Base-by-base conservation (phyloP, 139 green algal species). In the Marvania coccoides region DNA sequence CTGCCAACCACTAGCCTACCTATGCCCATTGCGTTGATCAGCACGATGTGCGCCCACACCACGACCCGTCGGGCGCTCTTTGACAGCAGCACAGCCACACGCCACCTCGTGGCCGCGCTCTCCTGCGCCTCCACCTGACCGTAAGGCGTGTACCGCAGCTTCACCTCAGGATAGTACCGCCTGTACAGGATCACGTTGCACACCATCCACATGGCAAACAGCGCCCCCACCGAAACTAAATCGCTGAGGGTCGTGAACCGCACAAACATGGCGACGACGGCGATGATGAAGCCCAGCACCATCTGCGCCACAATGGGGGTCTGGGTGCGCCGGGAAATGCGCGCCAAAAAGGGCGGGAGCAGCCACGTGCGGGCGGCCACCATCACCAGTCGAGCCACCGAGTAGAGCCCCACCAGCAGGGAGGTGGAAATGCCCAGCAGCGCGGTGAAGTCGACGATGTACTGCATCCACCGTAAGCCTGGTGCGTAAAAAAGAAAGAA, bases 241-340 rank as follows among this genome's bases (percentile, higher is more conserved):
- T 73, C 54, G 28, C 28, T 35, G 14, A 73, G 14, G 36, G 30
- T 33, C 2, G 6, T 31, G n/a, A 34, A 45, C 12, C 24, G 30
- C 6, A 63, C 47, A 2, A 78, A 12, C 33, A 78, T 14, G 3
- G 71, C 57, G 28, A 78, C 34, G 12, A 72, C 33, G 37, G 54
- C 72, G 14, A 70, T 57, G 26, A 74, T 58, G 5, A 63, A 39
- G 2, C 72, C 72, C 4, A 74, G 12, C 13, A 61, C 26, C 36
- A 66, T 65, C 53, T 79, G 72, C 5, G 72, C 72, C 33, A 74
- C 10, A 24, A 79, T 29, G 3, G 72, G 72, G 24, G 72, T 79
- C 58, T 79, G 72, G 9, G 65, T 74, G 28, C 65, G 38, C 0
- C 39, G 29, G 3, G 60, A 71, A 46, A 79, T 60, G 23, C 14